Base-by-base conservation (phyloP, 2,329 filamentous ascomycete genomes). In the Rachicladosporium sp. region DNA sequence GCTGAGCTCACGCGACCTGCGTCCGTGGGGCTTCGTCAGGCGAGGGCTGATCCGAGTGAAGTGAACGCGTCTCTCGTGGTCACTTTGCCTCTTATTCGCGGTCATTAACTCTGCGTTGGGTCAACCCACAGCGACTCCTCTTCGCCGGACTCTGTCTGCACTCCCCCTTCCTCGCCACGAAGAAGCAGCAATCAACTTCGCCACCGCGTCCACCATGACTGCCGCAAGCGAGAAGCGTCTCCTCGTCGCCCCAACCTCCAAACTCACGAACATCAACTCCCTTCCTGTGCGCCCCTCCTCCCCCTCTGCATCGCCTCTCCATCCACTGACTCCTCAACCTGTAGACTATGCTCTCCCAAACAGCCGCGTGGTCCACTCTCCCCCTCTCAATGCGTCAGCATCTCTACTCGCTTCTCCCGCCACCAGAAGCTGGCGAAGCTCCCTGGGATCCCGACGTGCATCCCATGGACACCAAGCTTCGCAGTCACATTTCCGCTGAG, bases 401-500 rank as follows among this genome's bases (percentile, higher is more conserved):
- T 11, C 46, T 61, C 6, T 56, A 58, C 41, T 23, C 41, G 2
- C 44, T 55, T 8, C 53, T 61, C 1, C 58, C 57, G 2, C 13
- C 34, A 8, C 36, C 53, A 55, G 11, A 34, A 46, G 36, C 36
- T 15, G 48, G 39, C 29, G 43, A 47, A 15, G 5, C 46, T 37
- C 52, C 44, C 6, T 47, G 68, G 56, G 56, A 63, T 15, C 60
- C 66, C 36, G 57, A 60, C 29, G 49, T 55, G 38, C 51, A 55
- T 31, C 58, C 58, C 13, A 46, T 70, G 2, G 50, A 62, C 11
- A 54, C 51, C 3, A 64, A 69, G 29, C 48, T 63, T 36, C 60
- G 63, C 13, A 60, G 63, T 34, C 62, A 66, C 41, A 73, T 76
- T 56, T 64, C 68, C 13, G 67, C 68, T 12, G 70, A 66, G 33